Percentiles rank a stretch among this genome's conserved stretches.
Conservation (phyloP, 352 stramenopile genomes). For the Globisporangium cederbergense region DNA sequence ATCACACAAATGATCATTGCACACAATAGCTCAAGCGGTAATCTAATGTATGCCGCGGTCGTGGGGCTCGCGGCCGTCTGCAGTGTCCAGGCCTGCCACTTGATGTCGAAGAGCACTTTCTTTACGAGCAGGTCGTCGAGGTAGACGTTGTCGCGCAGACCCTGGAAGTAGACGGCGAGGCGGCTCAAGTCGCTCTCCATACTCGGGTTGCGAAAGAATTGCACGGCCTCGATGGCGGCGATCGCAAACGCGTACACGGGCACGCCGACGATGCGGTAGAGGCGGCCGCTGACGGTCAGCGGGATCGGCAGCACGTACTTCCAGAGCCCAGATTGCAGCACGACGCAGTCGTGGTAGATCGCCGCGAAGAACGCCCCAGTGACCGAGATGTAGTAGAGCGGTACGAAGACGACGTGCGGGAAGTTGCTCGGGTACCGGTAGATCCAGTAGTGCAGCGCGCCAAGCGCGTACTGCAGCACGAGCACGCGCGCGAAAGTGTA, state of each 20-base stretch:
- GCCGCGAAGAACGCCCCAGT: conserved; percentile 29
- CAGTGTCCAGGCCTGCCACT: conserved; percentile 29
- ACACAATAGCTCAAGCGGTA: conserved; percentile 45
- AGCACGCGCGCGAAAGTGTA: conserved; percentile 75
- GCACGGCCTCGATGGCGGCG: conserved; percentile 45
- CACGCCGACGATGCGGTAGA: conserved; percentile 58
- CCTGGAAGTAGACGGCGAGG: conserved; percentile 37
- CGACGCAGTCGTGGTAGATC: conserved; percentile 41
- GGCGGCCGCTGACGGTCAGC: conserved; percentile 47
- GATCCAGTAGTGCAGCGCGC: conserved; percentile 46
- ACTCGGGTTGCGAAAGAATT: conserved; percentile 41
- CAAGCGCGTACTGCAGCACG: conserved; percentile 45
- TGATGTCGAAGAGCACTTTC: conserved; percentile 29
- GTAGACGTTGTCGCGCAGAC: conserved; percentile 22
- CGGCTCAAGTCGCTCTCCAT: conserved; percentile 39
- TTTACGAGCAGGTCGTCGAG: conserved; percentile 28
- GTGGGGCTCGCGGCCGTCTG: conserved; percentile 20
- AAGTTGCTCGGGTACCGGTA: conserved; percentile 54
- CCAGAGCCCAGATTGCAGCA: conserved; percentile 35
- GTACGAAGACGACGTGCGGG: conserved; percentile 48
- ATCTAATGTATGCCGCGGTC: conserved; percentile 29
- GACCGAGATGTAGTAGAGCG: conserved; percentile 47
- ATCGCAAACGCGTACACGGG: conserved; percentile 58
- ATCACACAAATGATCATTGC: conserved; percentile 44
- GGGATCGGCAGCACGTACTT: conserved; percentile 66